Conservation (phyloP, 177 flowering plant species). For the Telopea speciosissima region DNA sequence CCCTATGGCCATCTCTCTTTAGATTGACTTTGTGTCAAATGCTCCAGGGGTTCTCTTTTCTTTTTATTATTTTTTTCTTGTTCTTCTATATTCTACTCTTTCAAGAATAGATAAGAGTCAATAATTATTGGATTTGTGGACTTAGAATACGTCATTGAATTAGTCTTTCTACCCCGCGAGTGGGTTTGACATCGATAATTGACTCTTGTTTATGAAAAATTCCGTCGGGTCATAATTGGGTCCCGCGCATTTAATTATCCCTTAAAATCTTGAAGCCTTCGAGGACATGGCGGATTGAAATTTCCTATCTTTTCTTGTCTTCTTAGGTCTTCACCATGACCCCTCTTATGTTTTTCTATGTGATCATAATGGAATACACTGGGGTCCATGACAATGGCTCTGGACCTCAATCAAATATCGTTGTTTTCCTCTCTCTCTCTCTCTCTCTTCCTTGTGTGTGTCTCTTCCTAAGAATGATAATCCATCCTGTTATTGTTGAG, state of each 20-base stretch:
- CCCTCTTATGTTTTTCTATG: no score
- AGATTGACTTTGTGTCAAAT: constrained; percentile 19
- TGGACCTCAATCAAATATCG: no score
- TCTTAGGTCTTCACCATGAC: background rate
- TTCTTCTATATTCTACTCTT: constrained; percentile 2
- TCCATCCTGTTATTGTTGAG: no score
- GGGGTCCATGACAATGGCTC: no score
- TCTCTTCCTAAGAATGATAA: no score
- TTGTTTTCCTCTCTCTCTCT: no score
- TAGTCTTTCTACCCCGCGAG: background rate
- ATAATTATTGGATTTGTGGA: constrained; percentile 9
- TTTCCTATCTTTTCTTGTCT: constrained; percentile 22
- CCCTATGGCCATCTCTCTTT: constrained; percentile 12
- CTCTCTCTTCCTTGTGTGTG: no score
- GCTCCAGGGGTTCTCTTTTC: background rate
- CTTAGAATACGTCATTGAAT: constrained; percentile 9
- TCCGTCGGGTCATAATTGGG: constrained; percentile 15
- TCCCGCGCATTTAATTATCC: constrained; percentile 8
- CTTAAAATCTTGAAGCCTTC: constrained; percentile 17
- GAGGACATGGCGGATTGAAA: constrained; percentile 21
- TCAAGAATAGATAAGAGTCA: constrained; percentile 2
- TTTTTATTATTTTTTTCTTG: background rate
- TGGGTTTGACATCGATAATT: constrained; percentile 36
- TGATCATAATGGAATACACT: no score
- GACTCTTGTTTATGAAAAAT: constrained; percentile 28